Conservation (phyloP, 306 rosid genomes). For the Oxytropis ochrocephala region DNA sequence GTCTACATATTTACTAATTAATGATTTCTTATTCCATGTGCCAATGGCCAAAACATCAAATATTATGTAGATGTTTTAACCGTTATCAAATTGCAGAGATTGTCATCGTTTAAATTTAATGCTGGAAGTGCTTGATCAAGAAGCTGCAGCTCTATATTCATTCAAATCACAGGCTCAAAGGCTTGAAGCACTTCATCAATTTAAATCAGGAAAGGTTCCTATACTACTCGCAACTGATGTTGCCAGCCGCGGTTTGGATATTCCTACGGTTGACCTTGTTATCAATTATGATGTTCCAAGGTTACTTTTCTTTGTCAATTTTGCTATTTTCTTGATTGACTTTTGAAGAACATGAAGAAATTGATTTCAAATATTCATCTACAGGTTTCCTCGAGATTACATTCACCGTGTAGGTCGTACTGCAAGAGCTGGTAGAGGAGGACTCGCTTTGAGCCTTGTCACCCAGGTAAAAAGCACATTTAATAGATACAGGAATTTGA, state of each 20-base stretch:
- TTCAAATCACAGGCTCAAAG: slow-evolving; percentile 71
- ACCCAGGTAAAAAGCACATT: slow-evolving; percentile 45
- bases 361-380: slow-evolving; percentile 18
- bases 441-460: slow-evolving; percentile 69
- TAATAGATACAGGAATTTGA: background rate
- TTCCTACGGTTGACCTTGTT: slow-evolving; percentile 87
- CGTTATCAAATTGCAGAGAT: slow-evolving; percentile 43
- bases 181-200: slow-evolving; percentile 68
- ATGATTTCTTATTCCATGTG: too few species aligned
- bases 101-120: slow-evolving; percentile 70
- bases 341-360: background rate
- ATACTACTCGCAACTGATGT: slow-evolving; percentile 87
- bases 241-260: slow-evolving; percentile 90
- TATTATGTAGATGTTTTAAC: background rate
- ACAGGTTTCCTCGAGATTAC: slow-evolving; percentile 77
- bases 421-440: slow-evolving; percentile 93
- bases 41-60: too few species aligned
- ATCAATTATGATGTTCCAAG: slow-evolving; percentile 89
- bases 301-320: slow-evolving; percentile 26
- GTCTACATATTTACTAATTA: too few species aligned
- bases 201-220: slow-evolving; percentile 81
- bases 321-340: slow-evolving; percentile 2
- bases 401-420: slow-evolving; percentile 93
- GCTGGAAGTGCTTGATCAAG: slow-evolving; percentile 78
- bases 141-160: slow-evolving; percentile 68